Evolutionary conservation across 2,329 filamentous ascomycete genomes (phyloP), one percentile per base, ranked within the genome.

Genomic region (Trichoderma sp.): DNA sequence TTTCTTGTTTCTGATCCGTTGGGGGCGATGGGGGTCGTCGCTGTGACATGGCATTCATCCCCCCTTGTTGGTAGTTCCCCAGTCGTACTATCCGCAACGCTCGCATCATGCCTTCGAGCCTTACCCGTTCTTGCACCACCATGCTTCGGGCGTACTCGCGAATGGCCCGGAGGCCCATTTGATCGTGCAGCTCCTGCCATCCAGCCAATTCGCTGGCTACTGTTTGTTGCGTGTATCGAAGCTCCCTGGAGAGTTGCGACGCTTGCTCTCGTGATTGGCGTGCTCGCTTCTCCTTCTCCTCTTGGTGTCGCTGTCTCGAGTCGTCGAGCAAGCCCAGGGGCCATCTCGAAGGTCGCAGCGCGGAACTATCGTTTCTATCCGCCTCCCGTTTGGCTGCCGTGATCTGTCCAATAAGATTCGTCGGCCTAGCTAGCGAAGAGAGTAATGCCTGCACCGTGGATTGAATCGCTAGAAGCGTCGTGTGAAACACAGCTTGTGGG

Each of bases 211-310:
- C 96, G 2, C 90, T 88, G 7, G 97, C 95, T 28, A 98, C 95
- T 15, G 95, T 94, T 80, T 97, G 93, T 82, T 98, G 95, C 62
- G 95, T 97, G 80, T 96, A 97, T 64, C 94, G 85, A 70, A 99
- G 84, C 81, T 99, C 96, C 66, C 89, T 89, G 0, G 92, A 91
- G n/a, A 97, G 82, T 57, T 90, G 88, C 23, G 91, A 88, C 12
- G 93, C 88, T 78, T 98, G 93, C 20, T 86, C 82, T 74, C 91
- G 88, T 26, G 88, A 89, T 74, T 91, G 90, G 15, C 88, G 87
- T 47, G 93, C 93, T 76, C 92, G 93, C 74, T 93, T 91, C 82
- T 94, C 93, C 57, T 93, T 92, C 71, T 98, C 96, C 74, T 94
- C 91, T 76, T 94, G 92, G 11, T 94, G 86, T 34, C 93, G 90